phyloP scores from a whole-genome alignment of 2,329 filamentous ascomycete species.

The Xylaria sp. region DNA sequence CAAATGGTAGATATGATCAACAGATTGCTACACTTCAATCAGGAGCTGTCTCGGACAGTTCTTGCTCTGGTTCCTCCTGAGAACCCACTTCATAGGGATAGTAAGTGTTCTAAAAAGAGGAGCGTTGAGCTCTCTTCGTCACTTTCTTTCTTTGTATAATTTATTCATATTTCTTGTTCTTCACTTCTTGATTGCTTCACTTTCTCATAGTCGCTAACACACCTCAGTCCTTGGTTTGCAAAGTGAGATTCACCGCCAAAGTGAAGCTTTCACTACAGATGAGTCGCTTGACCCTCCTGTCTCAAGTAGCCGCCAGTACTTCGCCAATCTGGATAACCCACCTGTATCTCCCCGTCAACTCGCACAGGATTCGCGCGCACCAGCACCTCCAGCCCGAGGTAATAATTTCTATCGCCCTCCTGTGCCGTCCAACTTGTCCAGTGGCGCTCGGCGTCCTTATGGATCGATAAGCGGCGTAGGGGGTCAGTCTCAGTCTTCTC shows the following conservation, averaged over 20 bases:
- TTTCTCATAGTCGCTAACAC: too few species aligned
- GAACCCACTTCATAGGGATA: constrained; percentile 78
- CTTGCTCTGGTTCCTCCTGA: constrained; percentile 77
- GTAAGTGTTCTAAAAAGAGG: constrained; percentile 56
- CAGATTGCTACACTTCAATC: constrained; percentile 75
- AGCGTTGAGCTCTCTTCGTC: constrained; percentile 18
- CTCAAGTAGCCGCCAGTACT: constrained; percentile 69
- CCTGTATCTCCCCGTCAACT: constrained; percentile 88
- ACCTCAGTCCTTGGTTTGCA: constrained; percentile 62
- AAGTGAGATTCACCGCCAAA: constrained; percentile 65
- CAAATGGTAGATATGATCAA: constrained; percentile 80
- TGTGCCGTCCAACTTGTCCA: constrained; percentile 80
- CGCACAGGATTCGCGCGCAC: constrained; percentile 75
- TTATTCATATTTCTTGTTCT: too few species aligned
- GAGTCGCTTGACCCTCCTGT: constrained; percentile 72
- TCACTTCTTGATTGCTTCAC: constrained; percentile 22
- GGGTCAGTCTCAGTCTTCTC: constrained; percentile 73
- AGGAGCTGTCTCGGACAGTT: constrained; percentile 79
- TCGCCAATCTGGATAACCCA: constrained; percentile 71
- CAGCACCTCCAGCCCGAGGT: constrained; percentile 62
- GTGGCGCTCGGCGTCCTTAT: constrained; percentile 77
- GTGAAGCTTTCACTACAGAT: constrained; percentile 62
- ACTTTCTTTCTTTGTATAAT: too few species aligned
- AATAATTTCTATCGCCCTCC: constrained; percentile 74
- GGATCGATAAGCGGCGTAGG: constrained; percentile 79